Conservation (phyloP, 2,329 filamentous ascomycete genomes). For the Calonectria fujianensis region DNA sequence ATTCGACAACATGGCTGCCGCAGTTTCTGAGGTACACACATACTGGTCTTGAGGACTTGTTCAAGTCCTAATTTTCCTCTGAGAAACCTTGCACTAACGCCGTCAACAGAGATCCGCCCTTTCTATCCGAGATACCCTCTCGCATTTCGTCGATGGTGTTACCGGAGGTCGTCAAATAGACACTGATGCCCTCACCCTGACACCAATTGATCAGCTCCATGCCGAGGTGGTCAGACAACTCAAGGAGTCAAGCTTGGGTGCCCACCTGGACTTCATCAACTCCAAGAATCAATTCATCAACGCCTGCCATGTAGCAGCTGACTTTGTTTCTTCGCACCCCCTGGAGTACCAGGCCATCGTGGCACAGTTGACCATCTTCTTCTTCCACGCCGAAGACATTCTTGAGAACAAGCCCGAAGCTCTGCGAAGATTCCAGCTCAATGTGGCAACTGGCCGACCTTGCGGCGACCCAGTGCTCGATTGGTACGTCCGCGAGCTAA, state of each 20-base stretch:
- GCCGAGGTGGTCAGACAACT: background rate
- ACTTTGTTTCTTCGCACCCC: conserved; percentile 17
- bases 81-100: background rate
- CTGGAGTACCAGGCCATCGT: background rate
- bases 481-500: conserved; percentile 11
- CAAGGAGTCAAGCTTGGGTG: conserved; percentile 25
- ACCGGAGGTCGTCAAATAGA: conserved; percentile 1
- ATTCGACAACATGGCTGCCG: background rate
- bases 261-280: conserved; percentile 37
- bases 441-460: background rate
- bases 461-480: conserved; percentile 4
- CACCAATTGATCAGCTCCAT: background rate
- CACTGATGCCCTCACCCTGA: background rate
- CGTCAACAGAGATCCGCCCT: background rate
- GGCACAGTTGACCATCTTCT: background rate
- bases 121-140: background rate
- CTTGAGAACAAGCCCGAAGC: background rate
- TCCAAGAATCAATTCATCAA: conserved; percentile 37
- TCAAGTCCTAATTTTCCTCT: background rate
- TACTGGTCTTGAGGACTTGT: too few relatives aligned
- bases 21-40: background rate
- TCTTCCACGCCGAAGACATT: conserved; percentile 12
- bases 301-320: conserved; percentile 39
- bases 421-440: background rate
- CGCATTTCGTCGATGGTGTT: conserved; percentile 3